Evolutionary conservation across 139 green algal species (phyloP).

Genomic region (Chlamydomonas eustigma): DNA sequence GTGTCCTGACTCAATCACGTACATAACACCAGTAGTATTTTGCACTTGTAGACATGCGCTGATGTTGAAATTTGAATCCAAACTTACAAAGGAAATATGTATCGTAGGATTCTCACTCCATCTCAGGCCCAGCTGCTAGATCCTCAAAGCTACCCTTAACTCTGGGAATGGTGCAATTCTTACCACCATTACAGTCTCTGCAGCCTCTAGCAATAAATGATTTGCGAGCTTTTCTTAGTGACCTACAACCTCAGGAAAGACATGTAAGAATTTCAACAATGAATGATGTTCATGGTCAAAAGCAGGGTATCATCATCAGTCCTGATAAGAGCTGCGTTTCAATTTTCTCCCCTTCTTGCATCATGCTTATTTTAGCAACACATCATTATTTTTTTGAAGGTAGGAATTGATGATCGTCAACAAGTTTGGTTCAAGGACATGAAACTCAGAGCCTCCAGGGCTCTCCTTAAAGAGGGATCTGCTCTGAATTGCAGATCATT

Average conservation of each 20-base stretch:
- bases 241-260: slow-evolving; percentile 28
- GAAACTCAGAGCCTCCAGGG: slow-evolving; percentile 33
- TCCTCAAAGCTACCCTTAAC: slow-evolving; percentile 3
- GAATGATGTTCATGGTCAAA: too few relatives aligned
- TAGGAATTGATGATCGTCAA: slow-evolving; percentile 55
- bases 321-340: too few relatives aligned
- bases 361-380: too few relatives aligned
- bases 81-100: neutral
- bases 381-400: too few relatives aligned
- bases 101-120: too few relatives aligned
- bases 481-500: slow-evolving; percentile 27
- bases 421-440: slow-evolving; percentile 47
- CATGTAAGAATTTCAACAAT: neutral
- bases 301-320: too few relatives aligned
- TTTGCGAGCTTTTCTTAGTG: slow-evolving; percentile 42
- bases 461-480: slow-evolving; percentile 24
- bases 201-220: slow-evolving; percentile 17
- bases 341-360: too few relatives aligned
- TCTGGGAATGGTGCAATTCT: neutral
- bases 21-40: too few relatives aligned
- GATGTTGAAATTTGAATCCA: neutral
- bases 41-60: too few relatives aligned
- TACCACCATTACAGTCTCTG: slow-evolving; percentile 19
- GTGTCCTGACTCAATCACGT: neutral
- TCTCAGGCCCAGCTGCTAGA: too few relatives aligned